phyloP scores from a whole-genome alignment of 169 alveolate species.

The Fabrea salina region DNA sequence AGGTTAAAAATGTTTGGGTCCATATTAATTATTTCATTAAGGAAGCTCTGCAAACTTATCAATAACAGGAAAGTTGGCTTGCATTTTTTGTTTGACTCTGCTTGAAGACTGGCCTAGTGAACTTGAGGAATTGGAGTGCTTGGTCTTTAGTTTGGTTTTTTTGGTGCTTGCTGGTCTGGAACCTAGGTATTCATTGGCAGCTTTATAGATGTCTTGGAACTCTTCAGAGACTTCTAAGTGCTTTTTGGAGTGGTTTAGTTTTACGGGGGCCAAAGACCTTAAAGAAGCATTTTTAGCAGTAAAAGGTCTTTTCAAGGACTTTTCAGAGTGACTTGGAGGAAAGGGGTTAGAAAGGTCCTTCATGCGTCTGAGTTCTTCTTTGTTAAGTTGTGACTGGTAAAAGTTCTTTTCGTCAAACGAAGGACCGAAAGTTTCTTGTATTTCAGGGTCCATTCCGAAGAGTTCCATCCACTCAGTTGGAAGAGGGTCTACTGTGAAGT shows the following conservation, averaged over 20 bases:
- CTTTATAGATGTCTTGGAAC: not conserved
- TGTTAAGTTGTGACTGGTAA: not conserved
- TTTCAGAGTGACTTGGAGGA: not conserved
- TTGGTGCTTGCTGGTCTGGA: conserved; percentile 20
- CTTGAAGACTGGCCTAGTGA: too few species aligned
- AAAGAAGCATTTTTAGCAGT: not conserved
- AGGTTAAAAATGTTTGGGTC: too few species aligned
- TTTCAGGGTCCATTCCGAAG: conserved; percentile 28
- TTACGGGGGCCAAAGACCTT: not conserved
- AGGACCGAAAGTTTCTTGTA: conserved; percentile 1
- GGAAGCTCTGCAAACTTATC: too few species aligned
- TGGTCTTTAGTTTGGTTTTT: too few species aligned
- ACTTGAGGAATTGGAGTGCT: too few species aligned
- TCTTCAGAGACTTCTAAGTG: conserved; percentile 17
- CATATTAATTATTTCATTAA: too few species aligned
- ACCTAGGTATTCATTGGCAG: conserved; percentile 4
- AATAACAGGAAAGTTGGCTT: too few species aligned
- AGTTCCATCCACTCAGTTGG: conserved; percentile 60
- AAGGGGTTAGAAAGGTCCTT: conserved; percentile 12
- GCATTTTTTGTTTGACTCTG: too few species aligned
- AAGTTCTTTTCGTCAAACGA: conserved; percentile 4
- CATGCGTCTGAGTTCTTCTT: conserved; percentile 5
- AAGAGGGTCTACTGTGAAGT: conserved; percentile 48
- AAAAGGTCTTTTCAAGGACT: not conserved
- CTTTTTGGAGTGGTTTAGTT: not conserved